Evolutionary conservation across 2,329 filamentous ascomycete genomes (phyloP).

Genomic region (Cladosporium sp.): DNA sequence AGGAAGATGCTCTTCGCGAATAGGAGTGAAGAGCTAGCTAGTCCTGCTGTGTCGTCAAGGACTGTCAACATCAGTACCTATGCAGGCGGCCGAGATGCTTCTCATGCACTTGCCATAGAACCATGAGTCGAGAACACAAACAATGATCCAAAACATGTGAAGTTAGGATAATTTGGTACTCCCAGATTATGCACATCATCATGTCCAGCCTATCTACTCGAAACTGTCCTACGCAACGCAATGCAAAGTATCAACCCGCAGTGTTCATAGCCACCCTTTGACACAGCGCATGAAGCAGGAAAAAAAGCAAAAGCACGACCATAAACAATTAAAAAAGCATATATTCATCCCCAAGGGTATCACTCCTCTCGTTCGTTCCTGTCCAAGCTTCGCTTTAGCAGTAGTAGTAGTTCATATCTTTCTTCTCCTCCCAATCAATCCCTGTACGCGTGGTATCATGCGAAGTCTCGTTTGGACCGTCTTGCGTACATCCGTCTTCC

Average conservation of each 20-base stretch:
- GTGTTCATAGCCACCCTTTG: no score
- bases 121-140: not conserved
- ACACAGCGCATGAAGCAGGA: no score
- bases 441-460: not conserved
- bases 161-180: not conserved
- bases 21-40: no score
- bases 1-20: no score
- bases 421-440: no score
- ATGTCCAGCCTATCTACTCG: not conserved
- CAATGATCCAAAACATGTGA: not conserved
- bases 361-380: not conserved
- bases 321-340: not conserved
- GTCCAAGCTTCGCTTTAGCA: not conserved
- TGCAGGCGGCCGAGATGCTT: not conserved
- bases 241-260: not conserved
- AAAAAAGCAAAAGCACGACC: not conserved
- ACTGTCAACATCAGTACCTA: not conserved
- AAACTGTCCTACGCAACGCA: not conserved
- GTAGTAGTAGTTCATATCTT: not conserved
- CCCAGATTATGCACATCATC: not conserved
- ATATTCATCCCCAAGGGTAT: slow-evolving; percentile 7
- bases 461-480: not conserved
- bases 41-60: no score
- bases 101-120: not conserved
- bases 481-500: not conserved